Conservation (phyloP, 2,329 filamentous ascomycete genomes). For the Colletotrichum sp. region DNA sequence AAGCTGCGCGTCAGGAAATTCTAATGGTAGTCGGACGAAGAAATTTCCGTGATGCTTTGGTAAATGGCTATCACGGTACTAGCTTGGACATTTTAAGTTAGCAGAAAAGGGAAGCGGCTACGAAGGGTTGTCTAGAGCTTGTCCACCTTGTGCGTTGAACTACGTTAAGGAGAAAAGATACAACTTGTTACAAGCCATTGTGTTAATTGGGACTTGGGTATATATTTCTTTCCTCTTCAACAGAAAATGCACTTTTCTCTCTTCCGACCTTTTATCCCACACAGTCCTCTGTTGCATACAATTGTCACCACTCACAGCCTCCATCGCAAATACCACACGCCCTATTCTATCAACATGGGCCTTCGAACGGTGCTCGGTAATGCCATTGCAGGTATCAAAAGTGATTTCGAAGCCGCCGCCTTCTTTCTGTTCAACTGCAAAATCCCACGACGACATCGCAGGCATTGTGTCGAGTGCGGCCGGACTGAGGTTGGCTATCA, state of each 20-base stretch:
- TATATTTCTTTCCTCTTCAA: background rate
- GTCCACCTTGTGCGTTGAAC: background rate
- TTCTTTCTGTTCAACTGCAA: background rate
- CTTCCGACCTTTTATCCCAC: rapidly evolving
- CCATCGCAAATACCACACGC: background rate
- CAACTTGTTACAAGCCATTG: background rate
- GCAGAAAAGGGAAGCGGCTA: background rate
- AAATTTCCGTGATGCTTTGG: rapidly evolving
- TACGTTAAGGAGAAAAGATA: background rate
- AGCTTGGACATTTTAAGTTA: background rate
- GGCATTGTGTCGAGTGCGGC: rapidly evolving
- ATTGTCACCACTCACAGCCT: background rate
- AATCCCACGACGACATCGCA: background rate
- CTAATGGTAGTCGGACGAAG: rapidly evolving
- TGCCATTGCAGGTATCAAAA: background rate
- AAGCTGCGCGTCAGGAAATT: background rate
- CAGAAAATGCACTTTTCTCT: background rate
- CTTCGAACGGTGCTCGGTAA: background rate
- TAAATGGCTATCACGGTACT: background rate
- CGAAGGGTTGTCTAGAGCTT: background rate
- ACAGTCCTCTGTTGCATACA: background rate
- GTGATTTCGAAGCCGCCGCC: rapidly evolving
- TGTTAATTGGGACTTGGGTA: background rate
- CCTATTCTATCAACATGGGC: background rate
- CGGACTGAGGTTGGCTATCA: background rate